Evolutionary conservation across 108 stramenopile genomes (phyloP), one percentile per base, ranked within the genome.

Genomic region (Pelagomonas calceolata): DNA sequence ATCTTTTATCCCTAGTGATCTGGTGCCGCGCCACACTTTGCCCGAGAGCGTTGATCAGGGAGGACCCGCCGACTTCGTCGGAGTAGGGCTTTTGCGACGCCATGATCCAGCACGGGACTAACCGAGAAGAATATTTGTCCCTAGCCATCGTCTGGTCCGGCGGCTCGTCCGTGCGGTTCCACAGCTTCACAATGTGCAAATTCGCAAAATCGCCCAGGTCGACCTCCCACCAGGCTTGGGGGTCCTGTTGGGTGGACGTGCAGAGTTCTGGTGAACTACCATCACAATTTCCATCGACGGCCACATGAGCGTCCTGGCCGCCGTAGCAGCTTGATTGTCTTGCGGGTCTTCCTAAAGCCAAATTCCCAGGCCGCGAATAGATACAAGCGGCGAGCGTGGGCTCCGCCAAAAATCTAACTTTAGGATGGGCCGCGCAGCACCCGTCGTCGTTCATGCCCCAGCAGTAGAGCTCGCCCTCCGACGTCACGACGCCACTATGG

Each of bases 41-140:
- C 12, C 30, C 39, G 70, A 82, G 36, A 12, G 66, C 68, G 26
- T 73, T 69, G 31, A 64, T 33, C 44, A 86, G 71, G 26, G 78
- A 67, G 36, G 68, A 72, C 35, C 71, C 76, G 51, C 77, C 82
- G 32, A 79, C 63, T 60, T 76, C 69, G 45, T 71, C 70, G 7
- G 63, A 67, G 51, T 83, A 85, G 33, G 87, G 87, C 34, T 73
- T 36, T 32, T 72, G 66, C 14, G 82, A 76, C 17, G 81, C 78
- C 78, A 88, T 83, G 35, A 88, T 45, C 84, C 84, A 88, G 43
- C 70, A 84, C 30, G 87, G 87, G 37, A 88, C 85, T 4, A 88
- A 73, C 4, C 85, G 70, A 63, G 39, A 45, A 26, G 68, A 66
- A 64, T 80, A 86, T 30, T 79, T 34, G 65, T 85, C 83, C 0